phyloP scores from a whole-genome alignment of 495 filamentous ascomycete species.

The Hyaloscypha finlandica region DNA sequence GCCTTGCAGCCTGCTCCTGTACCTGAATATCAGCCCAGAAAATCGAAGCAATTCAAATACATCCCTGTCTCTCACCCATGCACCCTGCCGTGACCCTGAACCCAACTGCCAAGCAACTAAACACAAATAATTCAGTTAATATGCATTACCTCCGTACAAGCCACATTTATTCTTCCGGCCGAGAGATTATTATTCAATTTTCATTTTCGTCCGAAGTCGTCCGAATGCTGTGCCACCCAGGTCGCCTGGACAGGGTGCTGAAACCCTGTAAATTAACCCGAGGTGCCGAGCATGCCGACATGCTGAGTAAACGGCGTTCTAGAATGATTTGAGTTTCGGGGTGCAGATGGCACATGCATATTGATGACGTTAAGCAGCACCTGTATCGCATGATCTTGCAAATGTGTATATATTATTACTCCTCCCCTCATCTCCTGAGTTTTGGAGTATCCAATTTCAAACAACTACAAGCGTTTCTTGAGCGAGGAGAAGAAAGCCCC shows the following conservation, averaged over 20 bases:
- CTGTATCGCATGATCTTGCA: not conserved
- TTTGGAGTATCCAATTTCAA: not conserved
- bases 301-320: not conserved
- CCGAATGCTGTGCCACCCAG: too few species aligned
- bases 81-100: not conserved
- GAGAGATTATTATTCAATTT: too few species aligned
- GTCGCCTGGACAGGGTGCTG: not conserved
- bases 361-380: not conserved
- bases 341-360: not conserved
- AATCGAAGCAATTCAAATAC: constrained; percentile 5
- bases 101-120: not conserved
- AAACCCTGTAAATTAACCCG: not conserved
- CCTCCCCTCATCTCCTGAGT: not conserved
- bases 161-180: too few species aligned
- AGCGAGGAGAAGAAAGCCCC: not conserved
- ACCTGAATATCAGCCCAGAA: not conserved
- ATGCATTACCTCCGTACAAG: too few species aligned
- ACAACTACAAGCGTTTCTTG: not conserved
- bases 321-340: constrained; percentile 3
- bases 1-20: not conserved
- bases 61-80: not conserved
- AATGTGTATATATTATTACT: not conserved
- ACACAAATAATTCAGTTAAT: not conserved
- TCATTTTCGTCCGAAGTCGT: too few species aligned
- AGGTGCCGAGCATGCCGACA: not conserved